Percentiles rank a stretch among this genome's conserved stretches.
Conservation (phyloP, 306 rosid genomes). For the Dicorynia guianensis region DNA sequence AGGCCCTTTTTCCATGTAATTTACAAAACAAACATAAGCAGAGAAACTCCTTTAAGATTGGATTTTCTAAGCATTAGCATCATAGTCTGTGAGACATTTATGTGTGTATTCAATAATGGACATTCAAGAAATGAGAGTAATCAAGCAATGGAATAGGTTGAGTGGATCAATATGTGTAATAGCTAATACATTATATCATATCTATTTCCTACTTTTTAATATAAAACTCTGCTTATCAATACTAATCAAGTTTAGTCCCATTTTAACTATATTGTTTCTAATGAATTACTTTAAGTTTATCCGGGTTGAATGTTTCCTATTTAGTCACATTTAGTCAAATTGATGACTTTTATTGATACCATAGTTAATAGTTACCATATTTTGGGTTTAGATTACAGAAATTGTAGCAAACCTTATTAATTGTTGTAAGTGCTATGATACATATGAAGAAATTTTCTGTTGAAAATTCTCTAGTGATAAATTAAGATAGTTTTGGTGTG, state of each 20-base stretch:
- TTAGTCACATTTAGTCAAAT: background rate
- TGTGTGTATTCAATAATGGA: background rate
- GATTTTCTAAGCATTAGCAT: background rate
- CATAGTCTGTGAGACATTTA: background rate
- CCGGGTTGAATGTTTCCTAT: background rate
- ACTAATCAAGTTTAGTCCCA: background rate
- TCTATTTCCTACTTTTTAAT: background rate
- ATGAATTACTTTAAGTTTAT: too few relatives aligned
- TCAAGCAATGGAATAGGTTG: conserved; percentile 3
- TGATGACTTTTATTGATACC: background rate
- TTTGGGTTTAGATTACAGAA: background rate
- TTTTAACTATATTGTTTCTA: background rate
- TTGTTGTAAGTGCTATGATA: too few relatives aligned
- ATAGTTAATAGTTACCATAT: background rate
- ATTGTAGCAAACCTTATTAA: too few relatives aligned
- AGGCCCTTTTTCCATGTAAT: background rate
- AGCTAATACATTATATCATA: background rate
- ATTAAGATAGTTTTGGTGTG: background rate
- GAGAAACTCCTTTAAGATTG: background rate
- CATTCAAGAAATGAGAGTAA: background rate
- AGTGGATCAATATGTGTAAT: background rate
- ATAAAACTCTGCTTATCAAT: background rate
- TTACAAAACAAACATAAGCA: background rate
- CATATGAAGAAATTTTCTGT: background rate
- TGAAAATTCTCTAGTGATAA: background rate